Percentiles rank a stretch among this genome's conserved stretches.
phyloP scores from a whole-genome alignment of 2,329 filamentous ascomycete species.

The Scytalidium lignicola region DNA sequence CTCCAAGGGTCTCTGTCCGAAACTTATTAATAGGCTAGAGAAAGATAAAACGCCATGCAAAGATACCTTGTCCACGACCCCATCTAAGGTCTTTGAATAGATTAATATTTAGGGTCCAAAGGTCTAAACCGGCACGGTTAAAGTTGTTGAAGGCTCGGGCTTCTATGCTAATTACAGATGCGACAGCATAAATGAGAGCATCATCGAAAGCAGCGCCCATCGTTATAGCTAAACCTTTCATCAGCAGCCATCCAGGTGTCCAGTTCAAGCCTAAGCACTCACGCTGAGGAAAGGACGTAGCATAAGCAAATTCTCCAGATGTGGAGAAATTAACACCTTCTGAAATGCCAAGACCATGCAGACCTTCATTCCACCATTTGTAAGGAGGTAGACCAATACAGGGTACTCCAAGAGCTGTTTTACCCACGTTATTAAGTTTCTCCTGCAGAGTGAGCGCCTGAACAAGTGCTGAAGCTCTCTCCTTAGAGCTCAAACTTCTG shows the following conservation, averaged over 20 bases:
- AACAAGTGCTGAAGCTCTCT: too few relatives aligned
- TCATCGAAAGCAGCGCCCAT: slow-evolving; percentile 60
- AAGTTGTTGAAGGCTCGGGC: slow-evolving; percentile 59
- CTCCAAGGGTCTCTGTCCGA: slow-evolving; percentile 46
- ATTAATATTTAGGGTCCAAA: slow-evolving; percentile 63
- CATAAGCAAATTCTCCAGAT: slow-evolving; percentile 48
- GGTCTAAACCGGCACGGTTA: slow-evolving; percentile 49
- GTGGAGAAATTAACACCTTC: slow-evolving; percentile 49
- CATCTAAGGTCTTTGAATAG: slow-evolving; percentile 56
- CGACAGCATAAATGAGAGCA: slow-evolving; percentile 52
- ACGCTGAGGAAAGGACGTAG: slow-evolving; percentile 61
- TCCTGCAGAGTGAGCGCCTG: too few relatives aligned
- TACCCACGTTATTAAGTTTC: neutral
- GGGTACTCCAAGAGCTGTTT: neutral
- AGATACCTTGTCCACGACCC: slow-evolving; percentile 41
- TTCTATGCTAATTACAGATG: slow-evolving; percentile 49
- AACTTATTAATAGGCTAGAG: too few relatives aligned
- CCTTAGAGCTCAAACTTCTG: too few relatives aligned
- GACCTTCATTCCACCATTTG: slow-evolving; percentile 54
- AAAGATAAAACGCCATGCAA: too few relatives aligned
- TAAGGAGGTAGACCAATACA: slow-evolving; percentile 33
- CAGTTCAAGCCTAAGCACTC: too few relatives aligned
- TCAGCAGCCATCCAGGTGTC: too few relatives aligned
- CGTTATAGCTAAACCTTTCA: too few relatives aligned
- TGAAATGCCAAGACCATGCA: slow-evolving; percentile 53